Percentiles rank a stretch among this genome's conserved stretches.
Conservation (phyloP, 176 grass and related monocot genomes). For the Phyllostachys edulis region DNA sequence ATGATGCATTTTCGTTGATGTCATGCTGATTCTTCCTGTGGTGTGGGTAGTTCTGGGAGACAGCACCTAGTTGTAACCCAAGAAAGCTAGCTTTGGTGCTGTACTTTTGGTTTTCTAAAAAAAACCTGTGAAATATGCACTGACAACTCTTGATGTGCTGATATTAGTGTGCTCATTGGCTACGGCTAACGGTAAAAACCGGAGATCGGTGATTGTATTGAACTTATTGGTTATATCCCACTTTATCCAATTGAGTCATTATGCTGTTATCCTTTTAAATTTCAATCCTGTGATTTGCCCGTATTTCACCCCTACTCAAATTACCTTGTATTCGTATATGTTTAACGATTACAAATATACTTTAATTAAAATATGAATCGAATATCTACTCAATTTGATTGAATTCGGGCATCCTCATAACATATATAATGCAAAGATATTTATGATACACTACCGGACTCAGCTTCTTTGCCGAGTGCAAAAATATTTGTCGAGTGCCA, state of each 20-base stretch:
- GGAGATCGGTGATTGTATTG: not conserved
- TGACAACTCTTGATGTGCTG: not conserved
- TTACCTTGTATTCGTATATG: too few relatives aligned
- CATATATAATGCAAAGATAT: too few relatives aligned
- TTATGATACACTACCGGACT: too few relatives aligned
- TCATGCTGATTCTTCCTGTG: not conserved
- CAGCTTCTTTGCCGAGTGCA: too few relatives aligned
- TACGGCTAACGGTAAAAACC: not conserved
- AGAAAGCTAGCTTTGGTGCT: not conserved
- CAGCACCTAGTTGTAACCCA: constrained; percentile 46
- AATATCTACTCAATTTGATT: too few relatives aligned
- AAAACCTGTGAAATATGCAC: not conserved
- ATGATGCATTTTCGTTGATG: not conserved
- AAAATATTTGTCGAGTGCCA: too few relatives aligned
- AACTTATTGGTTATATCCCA: not conserved
- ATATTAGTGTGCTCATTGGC: constrained; percentile 1
- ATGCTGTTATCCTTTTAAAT: not conserved
- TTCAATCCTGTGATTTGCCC: not conserved
- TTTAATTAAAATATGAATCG: too few relatives aligned
- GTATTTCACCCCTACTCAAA: too few relatives aligned
- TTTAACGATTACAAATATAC: too few relatives aligned
- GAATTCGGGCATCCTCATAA: too few relatives aligned
- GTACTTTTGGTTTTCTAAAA: not conserved
- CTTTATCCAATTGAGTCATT: not conserved
- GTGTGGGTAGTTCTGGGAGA: not conserved